phyloP scores from a whole-genome alignment of 2,329 filamentous ascomycete genomes.

The Capronia americana region DNA sequence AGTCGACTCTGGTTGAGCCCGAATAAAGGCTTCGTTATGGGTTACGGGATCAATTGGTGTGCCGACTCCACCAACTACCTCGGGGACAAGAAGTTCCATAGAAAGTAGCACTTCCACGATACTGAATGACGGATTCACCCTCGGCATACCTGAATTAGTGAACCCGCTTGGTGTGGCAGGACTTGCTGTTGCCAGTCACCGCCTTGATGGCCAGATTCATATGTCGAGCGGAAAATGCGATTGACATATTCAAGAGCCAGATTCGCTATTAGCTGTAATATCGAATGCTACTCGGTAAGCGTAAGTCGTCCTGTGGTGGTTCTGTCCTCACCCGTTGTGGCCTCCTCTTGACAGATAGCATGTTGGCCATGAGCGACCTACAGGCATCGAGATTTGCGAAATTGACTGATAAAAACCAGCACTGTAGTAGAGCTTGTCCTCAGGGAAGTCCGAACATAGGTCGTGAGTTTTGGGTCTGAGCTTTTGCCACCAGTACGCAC shows the following conservation, averaged over 20 bases:
- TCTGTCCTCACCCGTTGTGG: too few species aligned
- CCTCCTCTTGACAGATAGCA: not conserved
- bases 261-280: not conserved
- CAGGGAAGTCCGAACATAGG: not conserved
- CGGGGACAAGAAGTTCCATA: not conserved
- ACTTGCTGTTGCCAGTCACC: not conserved
- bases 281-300: not conserved
- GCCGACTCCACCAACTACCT: not conserved
- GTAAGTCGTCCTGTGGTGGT: not conserved
- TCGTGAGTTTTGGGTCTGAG: not conserved
- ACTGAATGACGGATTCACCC: not conserved
- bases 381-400: not conserved
- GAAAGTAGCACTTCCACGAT: not conserved
- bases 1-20: not conserved
- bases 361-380: not conserved
- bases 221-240: not conserved
- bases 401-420: not conserved
- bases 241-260: not conserved
- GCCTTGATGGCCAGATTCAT: not conserved
- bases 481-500: not conserved
- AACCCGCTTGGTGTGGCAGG: not conserved
- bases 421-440: not conserved
- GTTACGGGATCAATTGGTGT: not conserved
- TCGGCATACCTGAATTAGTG: not conserved
- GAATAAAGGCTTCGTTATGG: too few species aligned